A percentile compares a stretch with the other conserved stretches of the same genome.
Conservation (phyloP, 495 filamentous ascomycete genomes). For the Aspergillus haitiensis region DNA sequence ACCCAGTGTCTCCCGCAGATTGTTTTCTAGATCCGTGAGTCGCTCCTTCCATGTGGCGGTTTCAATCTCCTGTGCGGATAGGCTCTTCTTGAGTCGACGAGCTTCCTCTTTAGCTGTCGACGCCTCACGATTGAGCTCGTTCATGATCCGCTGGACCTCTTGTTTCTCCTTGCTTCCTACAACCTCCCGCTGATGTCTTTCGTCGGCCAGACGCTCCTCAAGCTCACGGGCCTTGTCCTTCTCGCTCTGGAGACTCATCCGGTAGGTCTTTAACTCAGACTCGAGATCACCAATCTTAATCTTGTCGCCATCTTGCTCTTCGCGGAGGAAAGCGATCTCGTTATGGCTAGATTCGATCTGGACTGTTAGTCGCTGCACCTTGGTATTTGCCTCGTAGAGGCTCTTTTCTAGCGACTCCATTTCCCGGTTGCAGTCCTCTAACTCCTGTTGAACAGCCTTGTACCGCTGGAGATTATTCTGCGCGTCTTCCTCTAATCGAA, state of each 20-base stretch:
- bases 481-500: slow-evolving; percentile 84
- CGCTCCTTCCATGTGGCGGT: slow-evolving; percentile 85
- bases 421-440: slow-evolving; percentile 73
- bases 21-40: slow-evolving; percentile 83
- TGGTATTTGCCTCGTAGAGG: slow-evolving; percentile 76
- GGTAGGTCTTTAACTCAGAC: slow-evolving; percentile 69
- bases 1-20: slow-evolving; percentile 77
- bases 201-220: slow-evolving; percentile 72
- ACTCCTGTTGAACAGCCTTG: slow-evolving; percentile 71
- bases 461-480: slow-evolving; percentile 64
- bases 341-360: slow-evolving; percentile 90
- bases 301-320: slow-evolving; percentile 97
- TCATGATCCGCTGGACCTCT: slow-evolving; percentile 76
- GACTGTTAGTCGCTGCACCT: slow-evolving; percentile 79
- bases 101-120: slow-evolving; percentile 81
- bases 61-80: slow-evolving; percentile 84
- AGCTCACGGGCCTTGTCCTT: slow-evolving; percentile 76
- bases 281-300: slow-evolving; percentile 95
- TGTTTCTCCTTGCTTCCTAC: slow-evolving; percentile 85
- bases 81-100: slow-evolving; percentile 72
- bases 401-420: slow-evolving; percentile 73
- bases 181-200: slow-evolving; percentile 82
- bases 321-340: slow-evolving; percentile 91
- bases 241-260: slow-evolving; percentile 73
- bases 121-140: slow-evolving; percentile 81